phyloP scores from a whole-genome alignment of 2,329 filamentous ascomycete genomes.

The Thelonectria discophora region DNA sequence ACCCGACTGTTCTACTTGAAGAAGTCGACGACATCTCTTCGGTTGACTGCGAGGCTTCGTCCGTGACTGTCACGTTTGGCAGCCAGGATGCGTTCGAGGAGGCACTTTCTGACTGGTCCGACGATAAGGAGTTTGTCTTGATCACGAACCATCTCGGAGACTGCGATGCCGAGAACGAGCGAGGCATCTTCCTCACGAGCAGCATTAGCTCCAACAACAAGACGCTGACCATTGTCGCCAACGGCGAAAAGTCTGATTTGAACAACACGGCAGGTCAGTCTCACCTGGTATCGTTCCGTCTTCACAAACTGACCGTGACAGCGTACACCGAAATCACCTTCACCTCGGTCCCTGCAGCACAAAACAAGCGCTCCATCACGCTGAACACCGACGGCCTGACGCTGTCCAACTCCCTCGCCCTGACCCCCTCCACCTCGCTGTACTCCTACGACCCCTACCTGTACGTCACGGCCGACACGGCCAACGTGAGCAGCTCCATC shows the following conservation, averaged over 20 bases:
- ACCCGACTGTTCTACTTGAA: slow-evolving; percentile 32
- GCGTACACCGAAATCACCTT: slow-evolving; percentile 29
- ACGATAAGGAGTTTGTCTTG: slow-evolving; percentile 44
- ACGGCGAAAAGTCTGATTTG: slow-evolving; percentile 45
- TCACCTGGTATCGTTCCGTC: neutral
- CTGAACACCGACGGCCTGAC: slow-evolving; percentile 15
- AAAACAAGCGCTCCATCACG: slow-evolving; percentile 23
- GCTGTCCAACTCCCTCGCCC: slow-evolving; percentile 20
- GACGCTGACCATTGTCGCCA: slow-evolving; percentile 44
- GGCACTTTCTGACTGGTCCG: slow-evolving; percentile 25
- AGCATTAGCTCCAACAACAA: slow-evolving; percentile 41
- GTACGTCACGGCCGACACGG: slow-evolving; percentile 24
- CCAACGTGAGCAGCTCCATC: slow-evolving; percentile 45
- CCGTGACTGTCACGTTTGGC: slow-evolving; percentile 26
- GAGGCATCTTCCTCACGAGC: slow-evolving; percentile 50
- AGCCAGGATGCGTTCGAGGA: slow-evolving; percentile 20
- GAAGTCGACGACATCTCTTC: slow-evolving; percentile 21
- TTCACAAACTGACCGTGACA: slow-evolving; percentile 1
- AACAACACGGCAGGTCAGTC: slow-evolving; percentile 48
- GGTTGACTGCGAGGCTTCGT: slow-evolving; percentile 23
- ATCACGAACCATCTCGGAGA: slow-evolving; percentile 54
- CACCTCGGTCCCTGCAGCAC: slow-evolving; percentile 22
- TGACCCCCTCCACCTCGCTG: slow-evolving; percentile 15
- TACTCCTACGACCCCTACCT: slow-evolving; percentile 28
- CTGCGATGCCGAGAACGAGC: slow-evolving; percentile 51